Conservation (phyloP, 2,329 filamentous ascomycete genomes). For the Peltaster fructicola region DNA sequence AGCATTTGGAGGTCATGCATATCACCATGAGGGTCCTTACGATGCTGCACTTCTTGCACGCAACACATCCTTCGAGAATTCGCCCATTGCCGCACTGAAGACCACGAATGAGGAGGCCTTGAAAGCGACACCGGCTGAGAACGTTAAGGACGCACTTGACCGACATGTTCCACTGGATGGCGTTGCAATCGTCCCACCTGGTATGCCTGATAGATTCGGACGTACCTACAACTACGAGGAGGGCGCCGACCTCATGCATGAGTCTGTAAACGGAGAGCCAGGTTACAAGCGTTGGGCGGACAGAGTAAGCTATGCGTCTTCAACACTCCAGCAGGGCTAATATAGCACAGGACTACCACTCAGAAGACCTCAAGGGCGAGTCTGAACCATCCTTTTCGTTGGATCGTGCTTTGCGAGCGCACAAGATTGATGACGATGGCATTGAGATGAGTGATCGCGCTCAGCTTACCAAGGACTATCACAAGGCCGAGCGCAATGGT, state of each 20-base stretch:
- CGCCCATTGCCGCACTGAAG: slow-evolving; percentile 61
- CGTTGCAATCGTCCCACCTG: slow-evolving; percentile 58
- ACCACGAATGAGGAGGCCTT: slow-evolving; percentile 60
- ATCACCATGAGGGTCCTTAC: slow-evolving; percentile 83
- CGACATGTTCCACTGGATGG: slow-evolving; percentile 69
- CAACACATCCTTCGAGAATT: slow-evolving; percentile 42
- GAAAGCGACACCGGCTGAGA: slow-evolving; percentile 62
- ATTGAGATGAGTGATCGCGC: slow-evolving; percentile 28
- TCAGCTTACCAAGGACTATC: slow-evolving; percentile 20
- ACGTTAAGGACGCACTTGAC: slow-evolving; percentile 53
- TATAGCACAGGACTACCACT: slow-evolving; percentile 39
- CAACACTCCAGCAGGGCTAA: slow-evolving; percentile 4
- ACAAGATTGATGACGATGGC: slow-evolving; percentile 27
- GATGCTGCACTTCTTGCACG: slow-evolving; percentile 63
- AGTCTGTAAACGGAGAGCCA: slow-evolving; percentile 48
- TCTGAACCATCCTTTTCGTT: slow-evolving; percentile 58
- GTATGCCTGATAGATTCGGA: slow-evolving; percentile 49
- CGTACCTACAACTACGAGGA: slow-evolving; percentile 63
- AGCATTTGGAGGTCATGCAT: slow-evolving; percentile 42
- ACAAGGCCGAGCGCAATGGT: slow-evolving; percentile 14
- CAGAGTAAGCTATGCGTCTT: slow-evolving; percentile 55
- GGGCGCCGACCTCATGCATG: slow-evolving; percentile 70
- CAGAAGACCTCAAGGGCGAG: slow-evolving; percentile 67
- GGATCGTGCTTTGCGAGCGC: slow-evolving; percentile 48
- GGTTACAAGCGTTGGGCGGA: slow-evolving; percentile 61